Conservation (phyloP, 371 early-diverging fungal species). For the Sporodiniella umbellata region DNA sequence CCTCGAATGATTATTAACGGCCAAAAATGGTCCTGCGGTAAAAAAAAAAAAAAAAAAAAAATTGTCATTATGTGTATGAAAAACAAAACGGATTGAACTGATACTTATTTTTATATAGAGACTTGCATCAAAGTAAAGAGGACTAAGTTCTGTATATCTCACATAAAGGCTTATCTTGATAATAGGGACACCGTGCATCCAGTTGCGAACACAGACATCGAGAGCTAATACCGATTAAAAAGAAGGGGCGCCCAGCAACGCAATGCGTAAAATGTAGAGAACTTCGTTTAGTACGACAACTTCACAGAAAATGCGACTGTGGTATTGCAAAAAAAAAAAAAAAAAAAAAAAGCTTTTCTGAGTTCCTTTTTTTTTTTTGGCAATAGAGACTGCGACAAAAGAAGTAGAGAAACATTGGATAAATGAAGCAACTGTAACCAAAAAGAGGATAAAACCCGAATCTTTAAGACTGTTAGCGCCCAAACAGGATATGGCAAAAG, state of each 20-base stretch:
- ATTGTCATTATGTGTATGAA: neutral
- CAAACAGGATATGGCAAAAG: neutral
- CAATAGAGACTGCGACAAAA: neutral
- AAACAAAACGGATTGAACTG: neutral
- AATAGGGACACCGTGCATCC: constrained; percentile 63
- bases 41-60: neutral
- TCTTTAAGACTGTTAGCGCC: neutral
- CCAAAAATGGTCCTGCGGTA: constrained; percentile 31
- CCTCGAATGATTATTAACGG: constrained; percentile 20
- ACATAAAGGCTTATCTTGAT: neutral
- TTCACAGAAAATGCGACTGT: constrained; percentile 75
- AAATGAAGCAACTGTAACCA: neutral
- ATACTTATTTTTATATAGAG: constrained; percentile 9
- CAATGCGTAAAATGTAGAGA: constrained; percentile 76
- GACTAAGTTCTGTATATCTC: neutral
- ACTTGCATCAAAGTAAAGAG: constrained; percentile 40
- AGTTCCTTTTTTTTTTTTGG: neutral
- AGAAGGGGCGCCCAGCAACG: constrained; percentile 79
- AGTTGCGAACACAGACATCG: constrained; percentile 61
- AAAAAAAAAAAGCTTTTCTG: neutral
- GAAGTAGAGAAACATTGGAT: neutral
- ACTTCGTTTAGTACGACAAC: constrained; percentile 65
- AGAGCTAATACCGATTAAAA: constrained; percentile 62
- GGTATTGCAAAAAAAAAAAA: constrained; percentile 16
- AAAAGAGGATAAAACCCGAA: neutral